These are phyloP conservation scores for Vairimorpha necatrix DNA, from an alignment of 371 early-diverging fungal species.

Conservation along the genomic window DNA sequence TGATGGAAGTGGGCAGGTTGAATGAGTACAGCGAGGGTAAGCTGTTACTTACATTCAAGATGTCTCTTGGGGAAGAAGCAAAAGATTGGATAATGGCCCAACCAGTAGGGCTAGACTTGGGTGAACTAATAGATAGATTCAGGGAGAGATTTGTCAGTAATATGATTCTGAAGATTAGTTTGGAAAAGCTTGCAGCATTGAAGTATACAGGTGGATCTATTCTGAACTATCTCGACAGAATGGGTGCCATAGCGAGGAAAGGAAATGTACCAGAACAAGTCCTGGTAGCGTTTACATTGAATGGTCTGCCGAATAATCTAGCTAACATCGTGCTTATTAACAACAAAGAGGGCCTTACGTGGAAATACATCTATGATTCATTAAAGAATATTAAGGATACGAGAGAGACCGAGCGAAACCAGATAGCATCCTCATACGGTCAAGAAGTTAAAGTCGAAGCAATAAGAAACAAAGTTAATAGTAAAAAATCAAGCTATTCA, in stretches of 20 bases:
- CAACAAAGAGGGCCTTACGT: neutral
- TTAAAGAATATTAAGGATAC: neutral
- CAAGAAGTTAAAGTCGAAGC: neutral
- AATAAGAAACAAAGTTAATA: neutral
- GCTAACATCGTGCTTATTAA: conserved; percentile 5
- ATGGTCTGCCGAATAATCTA: neutral
- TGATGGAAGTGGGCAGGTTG: neutral
- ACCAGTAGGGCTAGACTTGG: neutral
- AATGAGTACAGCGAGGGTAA: conserved; percentile 18
- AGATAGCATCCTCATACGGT: neutral
- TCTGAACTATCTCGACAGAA: neutral
- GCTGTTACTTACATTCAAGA: conserved; percentile 1
- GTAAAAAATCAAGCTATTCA: neutral
- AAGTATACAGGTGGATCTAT: neutral
- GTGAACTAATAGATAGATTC: neutral
- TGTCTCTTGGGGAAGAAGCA: neutral
- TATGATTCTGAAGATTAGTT: neutral
- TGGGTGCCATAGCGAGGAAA: neutral
- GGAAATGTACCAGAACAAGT: conserved; percentile 8
- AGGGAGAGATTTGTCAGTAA: conserved; percentile 2
- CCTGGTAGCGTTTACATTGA: neutral
- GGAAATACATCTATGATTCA: neutral
- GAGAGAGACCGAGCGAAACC: neutral
- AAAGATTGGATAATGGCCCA: conserved; percentile 4
- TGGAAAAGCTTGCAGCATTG: conserved; percentile 4